Evolutionary conservation across 306 rosid species (phyloP), one percentile per base, ranked within the genome.

Genomic region (Hippophae tibetana): DNA sequence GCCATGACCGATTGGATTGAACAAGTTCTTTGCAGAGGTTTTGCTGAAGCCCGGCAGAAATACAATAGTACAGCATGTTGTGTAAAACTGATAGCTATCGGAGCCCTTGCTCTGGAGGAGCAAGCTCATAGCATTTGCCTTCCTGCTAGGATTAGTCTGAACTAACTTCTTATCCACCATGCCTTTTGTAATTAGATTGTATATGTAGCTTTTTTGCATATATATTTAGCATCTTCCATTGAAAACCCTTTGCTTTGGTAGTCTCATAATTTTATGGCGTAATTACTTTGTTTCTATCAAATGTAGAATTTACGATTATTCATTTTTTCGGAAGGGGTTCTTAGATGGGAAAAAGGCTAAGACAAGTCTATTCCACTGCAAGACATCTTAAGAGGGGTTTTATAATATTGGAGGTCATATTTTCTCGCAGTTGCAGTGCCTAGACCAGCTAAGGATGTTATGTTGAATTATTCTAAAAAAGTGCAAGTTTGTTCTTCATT

Each of bases 111-210:
- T 23, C 60, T 59, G 58, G 79, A 85, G 60, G 95, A 84, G 47
- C 78, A 80, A 43, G 68, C 78, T 69, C 60, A 49, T 53, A 86
- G 90, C 45, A 55, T 70, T 42, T 80, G 84, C 72, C 99, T 93
- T 73, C 99, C 95, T 43, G 68, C 94, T 74, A 86, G 65, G 72
- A 77, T 93, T 74, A 70, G 60, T 66, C 66, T 93, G 59, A 66
- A 75, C 72, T 88, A 78, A 80, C 38, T 73, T 74, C 64, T 46
- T 70, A 56, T 26, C 58, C 68, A 23, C 70, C 51, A 1, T 61
- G 80, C 61, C 74, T 76, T 52, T 13, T 85, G 96, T 80, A 80
- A 78, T 72, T 81, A 85, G 62, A 56, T 31, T 79, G 89, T 76
- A 87, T 64, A 73, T 69, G 81, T 78, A 81, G 90, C 75, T 59